Base-by-base conservation (phyloP, 1,284 basidiomycete species). In the Coniferiporia sulphurascens region DNA sequence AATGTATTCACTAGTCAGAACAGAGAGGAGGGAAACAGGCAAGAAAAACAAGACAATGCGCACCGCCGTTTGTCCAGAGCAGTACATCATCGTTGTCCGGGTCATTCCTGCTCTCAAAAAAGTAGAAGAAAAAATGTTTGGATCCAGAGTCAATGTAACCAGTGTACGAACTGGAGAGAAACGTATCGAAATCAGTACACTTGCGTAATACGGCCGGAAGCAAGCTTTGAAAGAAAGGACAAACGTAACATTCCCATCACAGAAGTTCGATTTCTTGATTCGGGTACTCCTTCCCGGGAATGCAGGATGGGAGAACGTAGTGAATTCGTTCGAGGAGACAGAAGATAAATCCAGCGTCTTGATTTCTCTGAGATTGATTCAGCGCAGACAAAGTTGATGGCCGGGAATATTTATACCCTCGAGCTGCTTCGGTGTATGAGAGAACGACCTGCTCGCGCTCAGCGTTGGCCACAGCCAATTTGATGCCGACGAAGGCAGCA, bases 61-160 rank as follows among this genome's bases (percentile, higher is more conserved):
- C 17, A 46, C 44, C 69, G 49, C 72, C 73, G 58, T 74, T 73
- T 41, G 73, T 74, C 72, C 72, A 76, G 54, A 73, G 53, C 19
- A 55, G 17, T 3, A 55, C 53, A 32, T 55, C 53, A 22, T 55
- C 53, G 22, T 43, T 48, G 4, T 46, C 53, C 5, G 41, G 38
- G 27, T 55, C 53, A 27, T 55, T 55, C 21, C 53, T 55, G 36
- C 53, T 55, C 21, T 55, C 53, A 35, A 55, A 55, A 21, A 54
- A 55, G 27, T 55, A 55, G 53, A 55, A 55, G 35, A 55, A 48
- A 13, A 32, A n/a, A 46, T 55, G 53, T 15, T 41, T 34, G 12
- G 53, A 21, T 43, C 53, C 53, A 10, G 27, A 8, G 43, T 55
- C 53, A 35, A 55, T 21, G 53, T 55, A 55, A 12, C 53, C 53